phyloP scores from a whole-genome alignment of 345 rosid species.

The Populus alba region DNA sequence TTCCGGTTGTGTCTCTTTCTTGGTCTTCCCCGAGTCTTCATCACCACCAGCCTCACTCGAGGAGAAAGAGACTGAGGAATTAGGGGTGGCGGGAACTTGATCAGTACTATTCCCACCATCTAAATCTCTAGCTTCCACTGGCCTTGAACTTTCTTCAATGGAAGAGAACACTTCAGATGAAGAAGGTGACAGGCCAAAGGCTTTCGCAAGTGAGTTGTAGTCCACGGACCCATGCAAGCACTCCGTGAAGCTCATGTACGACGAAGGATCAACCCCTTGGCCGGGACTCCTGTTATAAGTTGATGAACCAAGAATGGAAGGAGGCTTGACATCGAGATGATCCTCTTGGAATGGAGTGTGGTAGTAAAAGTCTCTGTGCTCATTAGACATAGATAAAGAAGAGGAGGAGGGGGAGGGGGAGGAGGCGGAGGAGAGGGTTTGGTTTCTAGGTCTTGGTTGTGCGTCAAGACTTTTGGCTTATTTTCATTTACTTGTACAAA shows the following conservation, averaged over 20 bases:
- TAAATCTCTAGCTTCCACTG: constrained; percentile 3
- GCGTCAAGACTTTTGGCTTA: constrained; percentile 12
- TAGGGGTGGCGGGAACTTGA: constrained; percentile 21
- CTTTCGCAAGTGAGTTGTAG: constrained; percentile 54
- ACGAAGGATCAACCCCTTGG: constrained; percentile 32
- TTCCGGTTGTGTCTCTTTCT: constrained; percentile 7
- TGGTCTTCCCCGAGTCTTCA: constrained; percentile 14
- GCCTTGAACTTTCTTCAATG: background rate
- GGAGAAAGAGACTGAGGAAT: constrained; percentile 34
- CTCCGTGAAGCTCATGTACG: constrained; percentile 57
- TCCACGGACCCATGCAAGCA: constrained; percentile 53
- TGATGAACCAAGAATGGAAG: constrained; percentile 17
- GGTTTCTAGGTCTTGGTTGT: background rate
- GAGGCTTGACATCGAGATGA: constrained; percentile 24
- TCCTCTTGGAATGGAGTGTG: constrained; percentile 32
- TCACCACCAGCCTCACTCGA: constrained; percentile 33
- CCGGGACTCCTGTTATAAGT: constrained; percentile 1
- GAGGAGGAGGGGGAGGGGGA: background rate
- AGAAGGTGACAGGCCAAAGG: constrained; percentile 35
- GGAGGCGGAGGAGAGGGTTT: background rate
- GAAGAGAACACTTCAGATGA: constrained; percentile 15
- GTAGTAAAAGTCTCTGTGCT: constrained; percentile 53
- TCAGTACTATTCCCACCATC: background rate
- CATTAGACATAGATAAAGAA: constrained; percentile 57
- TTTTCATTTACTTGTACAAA: background rate